phyloP scores from a whole-genome alignment of 129 eudicot species.

The Deinandra increscens region DNA sequence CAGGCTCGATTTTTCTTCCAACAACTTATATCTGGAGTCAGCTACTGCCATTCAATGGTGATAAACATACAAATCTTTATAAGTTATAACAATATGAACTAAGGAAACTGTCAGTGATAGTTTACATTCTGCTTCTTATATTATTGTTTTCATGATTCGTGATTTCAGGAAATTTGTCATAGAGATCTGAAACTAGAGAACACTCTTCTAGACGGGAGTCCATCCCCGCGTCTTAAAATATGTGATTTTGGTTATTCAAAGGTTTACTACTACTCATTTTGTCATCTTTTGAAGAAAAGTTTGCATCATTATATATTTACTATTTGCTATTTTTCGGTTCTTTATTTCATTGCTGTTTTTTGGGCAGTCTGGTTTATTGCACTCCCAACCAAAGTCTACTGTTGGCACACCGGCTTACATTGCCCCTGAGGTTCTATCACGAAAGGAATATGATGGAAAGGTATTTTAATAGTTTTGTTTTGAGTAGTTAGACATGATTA shows the following conservation, averaged over 20 bases:
- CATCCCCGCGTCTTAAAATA: constrained; percentile 76
- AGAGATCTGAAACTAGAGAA: constrained; percentile 89
- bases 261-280: constrained; percentile 35
- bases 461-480: constrained; percentile 33
- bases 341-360: constrained; percentile 12
- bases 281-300: constrained; percentile 12
- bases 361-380: constrained; percentile 71
- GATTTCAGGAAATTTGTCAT: constrained; percentile 80
- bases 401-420: constrained; percentile 96
- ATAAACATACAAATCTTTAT: constrained; percentile 5
- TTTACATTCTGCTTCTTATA: constrained; percentile 4
- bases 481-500: not conserved
- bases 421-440: constrained; percentile 85
- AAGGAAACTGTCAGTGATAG: not conserved
- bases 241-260: constrained; percentile 92
- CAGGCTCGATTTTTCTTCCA: constrained; percentile 93
- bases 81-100: not conserved
- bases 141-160: constrained; percentile 4
- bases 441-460: constrained; percentile 92
- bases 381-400: constrained; percentile 86
- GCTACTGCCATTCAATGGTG: constrained; percentile 86
- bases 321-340: not conserved
- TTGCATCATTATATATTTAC: not conserved
- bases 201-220: constrained; percentile 86
- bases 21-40: constrained; percentile 90